Base-by-base conservation (phyloP, 164 flowering plant genomes). In the Nymphaea thermarum region DNA sequence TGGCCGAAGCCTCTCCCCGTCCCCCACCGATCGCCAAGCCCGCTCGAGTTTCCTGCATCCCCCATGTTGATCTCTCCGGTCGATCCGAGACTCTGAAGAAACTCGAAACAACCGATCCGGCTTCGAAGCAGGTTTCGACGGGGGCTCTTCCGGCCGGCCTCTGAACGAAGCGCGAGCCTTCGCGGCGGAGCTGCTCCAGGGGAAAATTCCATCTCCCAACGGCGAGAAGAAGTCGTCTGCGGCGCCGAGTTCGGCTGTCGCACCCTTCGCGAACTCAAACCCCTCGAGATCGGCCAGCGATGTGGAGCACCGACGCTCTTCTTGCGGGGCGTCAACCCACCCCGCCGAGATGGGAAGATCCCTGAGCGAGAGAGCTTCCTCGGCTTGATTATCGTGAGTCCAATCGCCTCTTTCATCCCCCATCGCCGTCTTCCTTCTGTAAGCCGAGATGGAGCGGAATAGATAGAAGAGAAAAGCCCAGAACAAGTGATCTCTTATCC, bases 221-320 rank as follows among this genome's bases (percentile, higher is more conserved):
- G 36, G 67, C 68, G 80, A 70, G 68, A 87, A 82, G 41, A 86
- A 73, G 65, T 88, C 87, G 16, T 85, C 91, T 14, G 91, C 91
- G 2, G 85, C 75, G 25, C 75, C 72, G 77, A 83, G 80, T 12
- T 77, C 71, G 4, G 71, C 12, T 43, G 44, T 73, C 16, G 44
- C 6, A 68, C 74, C 73, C 60, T 71, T 76, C 66, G 75, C 71
- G 79, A 89, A 89, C 66, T 85, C 90, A 73, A 89, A 89, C 18
- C 71, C 43, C 3, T 83, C 82, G 3, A 77, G 61, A 47, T 77
- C 76, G 2, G 81, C 55, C 5, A 80, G 45, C 18, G 71, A 16
- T 2, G 53, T 72, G 5, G 42, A 60, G 5, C 14, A 14, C 4
- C 44, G 15, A 0, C 67, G 17, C 3, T 3, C 6, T 8, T 44